These are phyloP conservation scores for Diphasiastrum complanatum DNA, from an alignment of 83 land plant species.

Conservation along the genomic window DNA sequence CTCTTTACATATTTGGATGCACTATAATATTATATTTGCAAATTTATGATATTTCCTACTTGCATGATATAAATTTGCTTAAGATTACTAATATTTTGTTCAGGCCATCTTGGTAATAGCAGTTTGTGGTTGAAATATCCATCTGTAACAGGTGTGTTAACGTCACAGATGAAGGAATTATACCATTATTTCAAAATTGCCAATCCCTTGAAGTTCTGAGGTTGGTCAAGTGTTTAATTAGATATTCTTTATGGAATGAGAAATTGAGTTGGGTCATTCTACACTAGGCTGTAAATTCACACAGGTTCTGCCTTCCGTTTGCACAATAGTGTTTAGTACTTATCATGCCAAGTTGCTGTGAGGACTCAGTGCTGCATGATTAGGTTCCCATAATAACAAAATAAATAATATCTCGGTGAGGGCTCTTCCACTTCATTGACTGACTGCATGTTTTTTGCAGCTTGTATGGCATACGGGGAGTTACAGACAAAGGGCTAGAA, in stretches of 20 bases:
- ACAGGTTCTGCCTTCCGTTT: neutral
- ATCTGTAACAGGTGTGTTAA: constrained; percentile 68
- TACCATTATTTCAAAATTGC: constrained; percentile 60
- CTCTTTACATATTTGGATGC: too few species aligned
- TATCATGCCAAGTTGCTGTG: neutral
- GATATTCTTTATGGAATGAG: neutral
- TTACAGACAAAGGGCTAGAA: constrained; percentile 68
- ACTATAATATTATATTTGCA: too few species aligned
- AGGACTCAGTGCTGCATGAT: neutral
- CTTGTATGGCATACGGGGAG: constrained; percentile 81
- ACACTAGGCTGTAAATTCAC: neutral
- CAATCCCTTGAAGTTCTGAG: constrained; percentile 61
- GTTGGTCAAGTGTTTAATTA: constrained; percentile 25
- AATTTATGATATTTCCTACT: too few species aligned
- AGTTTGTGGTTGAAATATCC: too few species aligned
- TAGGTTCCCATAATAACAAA: too few species aligned
- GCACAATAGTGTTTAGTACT: neutral
- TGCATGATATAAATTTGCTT: too few species aligned
- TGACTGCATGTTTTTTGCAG: constrained; percentile 38
- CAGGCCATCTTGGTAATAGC: too few species aligned
- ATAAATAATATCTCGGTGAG: too few species aligned
- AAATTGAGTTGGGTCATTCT: neutral
- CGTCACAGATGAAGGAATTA: constrained; percentile 67
- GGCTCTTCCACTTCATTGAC: too few species aligned
- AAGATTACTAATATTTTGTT: too few species aligned